Base-by-base conservation (phyloP, 805 yeast genomes). In the Yamadazyma olivae region DNA sequence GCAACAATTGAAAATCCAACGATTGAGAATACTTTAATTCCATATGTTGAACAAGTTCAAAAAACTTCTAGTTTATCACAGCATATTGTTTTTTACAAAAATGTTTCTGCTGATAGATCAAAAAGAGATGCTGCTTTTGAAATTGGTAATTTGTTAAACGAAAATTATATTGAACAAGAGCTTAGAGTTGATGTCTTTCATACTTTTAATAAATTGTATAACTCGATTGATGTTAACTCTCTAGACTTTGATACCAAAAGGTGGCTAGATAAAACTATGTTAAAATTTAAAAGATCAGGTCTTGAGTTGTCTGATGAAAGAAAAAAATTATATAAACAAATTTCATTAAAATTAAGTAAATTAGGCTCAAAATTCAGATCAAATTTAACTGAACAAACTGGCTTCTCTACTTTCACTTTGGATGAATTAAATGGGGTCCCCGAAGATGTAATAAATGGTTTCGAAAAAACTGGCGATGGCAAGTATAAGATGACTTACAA, bases 381-480 rank as follows among this genome's bases (percentile, higher is more conserved):
- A 48, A 83, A 83, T 53, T 62, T 79, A 39, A 87, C 83, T 39
- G 91, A 82, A 56, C 87, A 83, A 51, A 74, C 74, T 13, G 90
- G 77, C 22, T 76, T 51, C 48, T 49, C 82, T 21, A 44, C 69
- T 17, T 84, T 85, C 57, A 71, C 88, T 25, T 59, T 56, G 39
- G 81, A 80, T 35, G 81, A 87, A 53, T 67, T 87, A 28, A 74
- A 69, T 7, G 95, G 95, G 26, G 83, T 87, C 28, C 90, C 95
- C 2, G 70, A 71, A 26, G 77, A 76, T 39, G 76, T 76, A 2
- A 47, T 83, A 45, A 70, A 69, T 14, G 83, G 74, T 51, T 81
- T 79, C 50, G 82, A 73, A 36, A 61, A 58, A 38, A 62, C 66
- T 17, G n/a, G n/a, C n/a, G 69, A 61, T 13, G 60, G 57, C 13